phyloP scores from a whole-genome alignment of 2,329 filamentous ascomycete species.

The Pseudocercospora cruenta region DNA sequence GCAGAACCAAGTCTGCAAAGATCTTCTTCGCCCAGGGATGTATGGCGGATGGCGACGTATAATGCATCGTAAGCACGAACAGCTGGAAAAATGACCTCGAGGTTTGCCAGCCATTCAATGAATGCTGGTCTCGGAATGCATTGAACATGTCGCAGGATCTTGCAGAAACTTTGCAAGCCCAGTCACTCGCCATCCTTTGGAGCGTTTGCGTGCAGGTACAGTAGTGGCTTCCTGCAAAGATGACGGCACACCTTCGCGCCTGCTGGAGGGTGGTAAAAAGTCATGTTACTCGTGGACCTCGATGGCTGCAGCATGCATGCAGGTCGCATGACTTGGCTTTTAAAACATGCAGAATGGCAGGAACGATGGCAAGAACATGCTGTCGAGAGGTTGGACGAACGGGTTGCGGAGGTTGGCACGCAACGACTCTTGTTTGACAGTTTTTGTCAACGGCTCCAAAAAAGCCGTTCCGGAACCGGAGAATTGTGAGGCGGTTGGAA shows the following conservation, averaged over 20 bases:
- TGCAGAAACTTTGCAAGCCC: neutral
- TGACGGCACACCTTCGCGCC: neutral
- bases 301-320: neutral
- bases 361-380: neutral
- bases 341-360: neutral
- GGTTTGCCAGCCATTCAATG: neutral
- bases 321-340: neutral
- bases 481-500: neutral
- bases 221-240: neutral
- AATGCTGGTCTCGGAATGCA: neutral
- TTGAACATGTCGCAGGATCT: neutral
- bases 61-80: conserved; percentile 12
- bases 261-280: too few species aligned
- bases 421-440: neutral
- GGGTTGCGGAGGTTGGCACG: neutral
- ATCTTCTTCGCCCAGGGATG: conserved; percentile 94
- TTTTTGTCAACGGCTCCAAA: neutral
- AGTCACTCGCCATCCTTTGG: neutral
- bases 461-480: neutral
- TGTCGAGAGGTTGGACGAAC: too few species aligned
- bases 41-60: conserved; percentile 47
- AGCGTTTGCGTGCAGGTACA: neutral
- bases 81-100: neutral
- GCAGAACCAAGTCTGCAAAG: conserved; percentile 66
- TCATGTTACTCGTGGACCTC: neutral